phyloP scores from a whole-genome alignment of 2,329 filamentous ascomycete species.

The Atkinsonella hypoxylon region DNA sequence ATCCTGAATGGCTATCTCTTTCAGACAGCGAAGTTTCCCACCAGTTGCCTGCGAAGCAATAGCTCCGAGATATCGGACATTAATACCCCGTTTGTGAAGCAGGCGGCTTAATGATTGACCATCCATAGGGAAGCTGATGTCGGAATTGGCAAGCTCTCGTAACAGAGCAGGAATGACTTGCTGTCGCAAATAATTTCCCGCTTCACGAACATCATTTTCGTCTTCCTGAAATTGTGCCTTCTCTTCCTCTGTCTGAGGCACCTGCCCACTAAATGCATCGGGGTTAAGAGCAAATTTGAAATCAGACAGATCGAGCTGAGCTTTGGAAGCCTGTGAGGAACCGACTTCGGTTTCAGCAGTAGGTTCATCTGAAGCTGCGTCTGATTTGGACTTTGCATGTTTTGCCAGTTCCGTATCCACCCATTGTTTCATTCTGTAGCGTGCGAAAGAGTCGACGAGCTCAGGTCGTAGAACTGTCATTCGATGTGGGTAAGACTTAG shows the following conservation, averaged over 20 bases:
- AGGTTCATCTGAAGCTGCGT: conserved; percentile 24
- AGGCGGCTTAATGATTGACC: conserved; percentile 81
- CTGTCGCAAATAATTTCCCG: conserved; percentile 64
- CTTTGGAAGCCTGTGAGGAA: conserved; percentile 22
- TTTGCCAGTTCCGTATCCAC: conserved; percentile 66
- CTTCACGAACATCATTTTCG: conserved; percentile 76
- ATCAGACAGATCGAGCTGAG: conserved; percentile 72
- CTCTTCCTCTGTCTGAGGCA: conserved; percentile 80
- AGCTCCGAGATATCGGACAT: conserved; percentile 88
- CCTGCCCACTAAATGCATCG: conserved; percentile 87
- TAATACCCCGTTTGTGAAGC: conserved; percentile 94
- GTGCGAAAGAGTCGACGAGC: conserved; percentile 75
- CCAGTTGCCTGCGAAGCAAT: conserved; percentile 61
- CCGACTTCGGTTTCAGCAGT: conserved; percentile 25
- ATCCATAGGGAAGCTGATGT: conserved; percentile 97
- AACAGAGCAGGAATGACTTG: conserved; percentile 76
- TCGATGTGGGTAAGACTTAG: conserved; percentile 69
- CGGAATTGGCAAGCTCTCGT: conserved; percentile 77
- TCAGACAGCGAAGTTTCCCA: conserved; percentile 63
- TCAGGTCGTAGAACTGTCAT: conserved; percentile 93
- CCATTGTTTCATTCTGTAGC: conserved; percentile 79
- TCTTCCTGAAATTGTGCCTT: conserved; percentile 73
- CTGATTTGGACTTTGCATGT: conserved; percentile 29
- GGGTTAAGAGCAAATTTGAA: conserved; percentile 88
- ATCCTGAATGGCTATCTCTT: conserved; percentile 70